These are phyloP conservation scores for Agrostemma githago DNA, from an alignment of 148 eudicot genomes.

Conservation along the genomic window DNA sequence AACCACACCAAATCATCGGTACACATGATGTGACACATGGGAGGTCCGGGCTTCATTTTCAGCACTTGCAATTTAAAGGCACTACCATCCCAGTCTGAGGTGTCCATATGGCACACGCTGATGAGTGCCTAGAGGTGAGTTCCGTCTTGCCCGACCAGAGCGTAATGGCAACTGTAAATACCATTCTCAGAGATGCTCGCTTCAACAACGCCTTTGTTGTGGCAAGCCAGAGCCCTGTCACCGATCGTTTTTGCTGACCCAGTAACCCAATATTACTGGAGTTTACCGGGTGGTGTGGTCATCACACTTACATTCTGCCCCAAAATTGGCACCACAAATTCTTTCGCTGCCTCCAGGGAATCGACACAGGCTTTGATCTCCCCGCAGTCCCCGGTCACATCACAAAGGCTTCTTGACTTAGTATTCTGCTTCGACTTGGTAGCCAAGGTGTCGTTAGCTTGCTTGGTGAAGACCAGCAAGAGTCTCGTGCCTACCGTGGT, in stretches of 20 bases:
- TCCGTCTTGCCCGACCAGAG: neutral
- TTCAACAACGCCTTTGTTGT: neutral
- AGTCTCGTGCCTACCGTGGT: too few relatives aligned
- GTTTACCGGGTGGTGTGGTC: neutral
- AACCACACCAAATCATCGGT: slow-evolving; percentile 10
- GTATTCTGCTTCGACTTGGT: too few relatives aligned
- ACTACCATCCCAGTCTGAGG: neutral
- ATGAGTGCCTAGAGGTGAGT: neutral
- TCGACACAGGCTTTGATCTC: neutral
- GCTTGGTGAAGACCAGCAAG: too few relatives aligned
- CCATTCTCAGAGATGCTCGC: neutral
- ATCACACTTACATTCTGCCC: neutral
- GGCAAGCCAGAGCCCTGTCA: neutral
- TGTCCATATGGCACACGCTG: slow-evolving; percentile 13
- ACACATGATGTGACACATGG: slow-evolving; percentile 5
- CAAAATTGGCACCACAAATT: neutral
- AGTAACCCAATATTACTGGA: neutral
- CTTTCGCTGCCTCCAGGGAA: neutral
- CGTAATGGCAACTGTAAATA: slow-evolving; percentile 2
- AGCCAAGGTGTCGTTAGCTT: too few relatives aligned
- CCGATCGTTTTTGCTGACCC: neutral
- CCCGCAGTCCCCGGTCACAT: neutral
- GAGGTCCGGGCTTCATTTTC: slow-evolving; percentile 4
- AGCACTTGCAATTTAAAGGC: neutral
- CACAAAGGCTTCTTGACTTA: too few relatives aligned